A percentile compares a stretch with the other conserved stretches of the same genome.
Conservation (phyloP, 345 rosid species). For the Turritis glabra region DNA sequence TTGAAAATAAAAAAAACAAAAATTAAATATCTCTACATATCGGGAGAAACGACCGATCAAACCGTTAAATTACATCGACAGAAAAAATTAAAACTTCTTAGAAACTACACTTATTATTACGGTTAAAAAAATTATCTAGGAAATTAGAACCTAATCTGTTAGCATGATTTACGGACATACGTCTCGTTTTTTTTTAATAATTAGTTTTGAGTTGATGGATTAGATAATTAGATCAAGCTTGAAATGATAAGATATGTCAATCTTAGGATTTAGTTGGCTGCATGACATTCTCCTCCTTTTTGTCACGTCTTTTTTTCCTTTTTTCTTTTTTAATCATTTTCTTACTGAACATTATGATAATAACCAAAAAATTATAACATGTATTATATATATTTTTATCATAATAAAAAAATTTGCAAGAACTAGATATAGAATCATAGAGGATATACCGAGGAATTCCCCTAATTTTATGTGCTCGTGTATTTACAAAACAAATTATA, state of each 20-base stretch:
- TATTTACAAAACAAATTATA: background rate
- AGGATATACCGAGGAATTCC: constrained; percentile 25
- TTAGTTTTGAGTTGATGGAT: background rate
- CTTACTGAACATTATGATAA: background rate
- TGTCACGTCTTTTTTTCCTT: constrained; percentile 35
- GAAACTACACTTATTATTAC: background rate
- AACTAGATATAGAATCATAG: background rate
- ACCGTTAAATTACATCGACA: background rate
- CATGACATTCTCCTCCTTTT: constrained; percentile 21
- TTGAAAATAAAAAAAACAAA: background rate
- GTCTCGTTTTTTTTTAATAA: background rate
- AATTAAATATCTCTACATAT: background rate
- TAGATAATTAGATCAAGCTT: background rate
- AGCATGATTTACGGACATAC: background rate
- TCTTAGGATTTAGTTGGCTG: constrained; percentile 31
- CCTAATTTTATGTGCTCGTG: constrained; percentile 16
- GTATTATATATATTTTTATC: background rate
- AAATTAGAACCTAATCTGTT: background rate
- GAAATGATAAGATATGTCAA: constrained; percentile 10
- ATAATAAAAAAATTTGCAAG: background rate
- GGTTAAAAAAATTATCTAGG: background rate
- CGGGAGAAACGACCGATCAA: background rate
- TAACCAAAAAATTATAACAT: background rate
- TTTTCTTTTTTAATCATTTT: background rate
- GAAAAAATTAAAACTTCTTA: background rate